Conservation (phyloP, 2,329 filamentous ascomycete genomes). For the Cryphonectria nitschkei region DNA sequence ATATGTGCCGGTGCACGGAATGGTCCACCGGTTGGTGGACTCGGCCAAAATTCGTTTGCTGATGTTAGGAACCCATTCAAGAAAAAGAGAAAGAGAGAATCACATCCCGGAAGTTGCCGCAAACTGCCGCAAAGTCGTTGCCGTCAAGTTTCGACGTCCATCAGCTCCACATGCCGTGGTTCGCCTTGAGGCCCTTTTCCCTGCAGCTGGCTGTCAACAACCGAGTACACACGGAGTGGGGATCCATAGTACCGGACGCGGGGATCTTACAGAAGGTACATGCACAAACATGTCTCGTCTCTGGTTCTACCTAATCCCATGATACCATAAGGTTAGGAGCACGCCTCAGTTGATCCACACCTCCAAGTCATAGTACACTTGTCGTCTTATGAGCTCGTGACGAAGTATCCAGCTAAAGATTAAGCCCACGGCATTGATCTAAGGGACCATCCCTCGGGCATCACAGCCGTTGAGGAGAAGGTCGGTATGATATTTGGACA, state of each 20-base stretch:
- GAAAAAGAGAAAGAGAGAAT: background rate
- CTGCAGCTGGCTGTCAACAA: constrained; percentile 17
- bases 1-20: constrained; percentile 26
- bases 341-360: background rate
- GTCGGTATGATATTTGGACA: background rate
- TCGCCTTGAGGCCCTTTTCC: background rate
- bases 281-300: constrained; percentile 13
- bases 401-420: background rate
- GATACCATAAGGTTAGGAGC: background rate
- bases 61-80: constrained; percentile 16
- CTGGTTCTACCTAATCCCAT: background rate
- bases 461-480: background rate
- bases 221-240: background rate
- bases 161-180: constrained; percentile 20
- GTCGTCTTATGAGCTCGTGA: background rate
- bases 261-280: constrained; percentile 13
- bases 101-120: constrained; percentile 11
- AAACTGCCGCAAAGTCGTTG: background rate
- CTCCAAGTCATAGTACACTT: background rate
- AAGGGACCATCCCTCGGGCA: background rate
- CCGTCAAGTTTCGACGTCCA: constrained; percentile 14
- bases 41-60: constrained; percentile 20
- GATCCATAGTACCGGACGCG: constrained; percentile 10
- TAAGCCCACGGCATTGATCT: background rate
- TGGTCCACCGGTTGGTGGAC: constrained; percentile 23